Base-by-base conservation (phyloP, 352 stramenopile genomes). In the Phytophthora cactorum region DNA sequence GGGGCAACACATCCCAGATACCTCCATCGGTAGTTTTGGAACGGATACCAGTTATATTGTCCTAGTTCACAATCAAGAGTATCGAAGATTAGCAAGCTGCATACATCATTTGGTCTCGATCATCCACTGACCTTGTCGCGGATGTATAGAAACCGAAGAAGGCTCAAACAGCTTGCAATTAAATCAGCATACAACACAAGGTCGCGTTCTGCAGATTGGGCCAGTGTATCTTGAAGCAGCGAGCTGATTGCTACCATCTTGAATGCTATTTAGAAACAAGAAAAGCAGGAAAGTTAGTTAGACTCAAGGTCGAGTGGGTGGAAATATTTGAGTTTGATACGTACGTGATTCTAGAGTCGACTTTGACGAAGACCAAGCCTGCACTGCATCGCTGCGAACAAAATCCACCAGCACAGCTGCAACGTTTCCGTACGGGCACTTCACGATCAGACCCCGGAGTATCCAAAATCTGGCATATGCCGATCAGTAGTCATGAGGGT, bases 361-460 rank as follows among this genome's bases (percentile, higher is more conserved):
- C 12, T 75, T 57, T 10, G 63, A 50, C 1, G 66, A 72, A 29
- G 64, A 66, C 84, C 82, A 94, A 0, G 36, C 56, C 6, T 62
- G 46, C 10, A 90, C 78, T 17, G 69, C 69, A 44, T 88, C 81
- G 6, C 52, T 59, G 59, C 86, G 80, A 32, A 90, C 54, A 54
- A 74, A 75, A 72, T 95, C 86, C 6, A 95, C 55, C 14, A 95
- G 50, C 15, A 89, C 73, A 5, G 86, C 86, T 9, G 69, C 62
- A 11, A 92, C 81, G 17, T 95, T 95, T 8, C 76, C 84, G 56
- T 93, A 95, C 2, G 84, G 86, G 44, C 86, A 95, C 36, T 80
- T 75, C 12, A 84, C 53, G 3, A 74, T 54, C 12, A 94, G 41
- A 14, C 44, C 47, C n/a, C 51, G 61, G 11, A 92, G 60, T 36